These are phyloP conservation scores for Geranium rotundifolium DNA, from an alignment of 345 rosid species.

Conservation along the genomic window DNA sequence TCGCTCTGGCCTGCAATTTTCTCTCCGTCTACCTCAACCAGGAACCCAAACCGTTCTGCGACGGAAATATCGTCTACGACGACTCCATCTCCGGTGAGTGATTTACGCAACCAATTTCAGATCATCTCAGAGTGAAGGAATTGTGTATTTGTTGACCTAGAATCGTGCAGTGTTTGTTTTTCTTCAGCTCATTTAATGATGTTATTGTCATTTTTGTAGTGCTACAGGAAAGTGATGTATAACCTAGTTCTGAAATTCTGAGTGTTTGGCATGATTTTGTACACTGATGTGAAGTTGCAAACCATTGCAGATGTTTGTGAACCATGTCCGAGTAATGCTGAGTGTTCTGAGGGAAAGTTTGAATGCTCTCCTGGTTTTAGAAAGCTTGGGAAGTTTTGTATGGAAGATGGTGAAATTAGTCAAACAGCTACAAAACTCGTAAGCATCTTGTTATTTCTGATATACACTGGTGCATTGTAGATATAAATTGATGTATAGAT, in stretches of 20 bases:
- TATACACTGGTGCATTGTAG: background rate
- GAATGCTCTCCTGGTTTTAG: conserved; percentile 57
- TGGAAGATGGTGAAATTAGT: conserved; percentile 70
- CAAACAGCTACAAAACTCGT: conserved; percentile 74
- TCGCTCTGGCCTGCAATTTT: conserved; percentile 55
- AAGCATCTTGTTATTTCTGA: background rate
- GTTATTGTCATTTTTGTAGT: background rate
- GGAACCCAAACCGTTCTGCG: conserved; percentile 51
- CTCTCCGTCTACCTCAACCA: conserved; percentile 26
- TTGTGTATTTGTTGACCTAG: background rate
- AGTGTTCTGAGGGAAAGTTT: conserved; percentile 56
- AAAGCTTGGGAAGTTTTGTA: conserved; percentile 44
- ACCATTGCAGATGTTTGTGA: conserved; percentile 52
- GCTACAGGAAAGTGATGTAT: background rate
- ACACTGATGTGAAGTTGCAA: background rate
- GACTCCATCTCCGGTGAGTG: conserved; percentile 41
- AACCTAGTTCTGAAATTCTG: background rate
- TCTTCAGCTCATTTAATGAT: background rate
- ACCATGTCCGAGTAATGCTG: conserved; percentile 64
- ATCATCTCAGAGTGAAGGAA: background rate
- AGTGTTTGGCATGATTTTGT: too few relatives aligned
- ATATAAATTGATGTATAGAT: background rate
- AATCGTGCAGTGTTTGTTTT: background rate
- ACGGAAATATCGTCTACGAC: conserved; percentile 20
- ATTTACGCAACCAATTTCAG: background rate